Conservation (phyloP, 495 filamentous ascomycete species). For the Penicillium riverlandense region DNA sequence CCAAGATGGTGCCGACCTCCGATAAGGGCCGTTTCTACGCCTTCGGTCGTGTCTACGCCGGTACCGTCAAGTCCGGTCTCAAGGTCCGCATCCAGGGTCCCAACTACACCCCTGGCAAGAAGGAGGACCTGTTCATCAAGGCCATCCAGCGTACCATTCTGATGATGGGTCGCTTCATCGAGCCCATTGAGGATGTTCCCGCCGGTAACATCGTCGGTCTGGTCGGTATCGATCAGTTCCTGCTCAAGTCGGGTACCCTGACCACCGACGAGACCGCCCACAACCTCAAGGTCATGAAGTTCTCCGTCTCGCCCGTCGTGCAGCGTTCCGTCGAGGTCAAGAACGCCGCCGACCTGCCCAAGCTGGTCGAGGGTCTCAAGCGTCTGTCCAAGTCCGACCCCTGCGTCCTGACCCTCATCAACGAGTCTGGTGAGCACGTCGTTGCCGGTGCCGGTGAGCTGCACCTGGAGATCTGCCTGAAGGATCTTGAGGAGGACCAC, state of each 20-base stretch:
- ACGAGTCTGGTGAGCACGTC: slow-evolving; percentile 92
- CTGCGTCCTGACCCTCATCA: slow-evolving; percentile 86
- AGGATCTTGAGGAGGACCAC: slow-evolving; percentile 99
- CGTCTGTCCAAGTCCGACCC: slow-evolving; percentile 99
- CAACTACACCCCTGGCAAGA: slow-evolving; percentile 96
- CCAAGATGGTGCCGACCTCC: slow-evolving; percentile 99
- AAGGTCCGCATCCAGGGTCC: slow-evolving; percentile 99
- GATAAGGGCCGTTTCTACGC: slow-evolving; percentile 99
- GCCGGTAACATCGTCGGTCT: slow-evolving; percentile 99
- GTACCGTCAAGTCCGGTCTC: slow-evolving; percentile 92
- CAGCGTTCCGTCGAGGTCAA: slow-evolving; percentile 98
- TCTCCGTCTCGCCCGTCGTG: slow-evolving; percentile 99
- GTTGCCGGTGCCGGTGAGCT: slow-evolving; percentile 99
- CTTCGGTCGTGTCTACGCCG: slow-evolving; percentile 99
- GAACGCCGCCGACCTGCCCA: slow-evolving; percentile 99
- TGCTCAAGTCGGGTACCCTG: slow-evolving; percentile 99
- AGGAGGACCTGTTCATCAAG: slow-evolving; percentile 99
- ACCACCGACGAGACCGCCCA: slow-evolving; percentile 96
- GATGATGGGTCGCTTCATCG: slow-evolving; percentile 99
- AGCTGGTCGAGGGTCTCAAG: slow-evolving; percentile 99
- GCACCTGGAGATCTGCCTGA: slow-evolving; percentile 99
- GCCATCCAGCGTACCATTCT: slow-evolving; percentile 98
- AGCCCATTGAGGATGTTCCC: slow-evolving; percentile 98
- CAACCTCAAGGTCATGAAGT: slow-evolving; percentile 99
- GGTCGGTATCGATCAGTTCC: slow-evolving; percentile 99